Conservation (phyloP, 148 eudicot genomes). For the Rhododendron henanense region DNA sequence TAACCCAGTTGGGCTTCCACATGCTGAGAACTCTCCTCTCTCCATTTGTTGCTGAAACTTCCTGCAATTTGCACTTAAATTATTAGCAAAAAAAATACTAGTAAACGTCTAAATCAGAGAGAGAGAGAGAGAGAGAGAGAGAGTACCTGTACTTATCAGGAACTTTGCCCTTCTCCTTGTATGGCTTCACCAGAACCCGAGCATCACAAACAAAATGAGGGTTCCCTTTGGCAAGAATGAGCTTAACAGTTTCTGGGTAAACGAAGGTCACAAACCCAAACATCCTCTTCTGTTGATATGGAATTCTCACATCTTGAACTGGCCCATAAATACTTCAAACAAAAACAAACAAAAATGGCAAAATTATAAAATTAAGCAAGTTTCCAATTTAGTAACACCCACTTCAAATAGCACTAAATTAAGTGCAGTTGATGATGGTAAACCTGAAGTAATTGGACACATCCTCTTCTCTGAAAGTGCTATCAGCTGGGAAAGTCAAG, state of each 20-base stretch:
- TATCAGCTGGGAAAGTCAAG: slow-evolving; percentile 91
- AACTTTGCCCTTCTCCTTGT: slow-evolving; percentile 87
- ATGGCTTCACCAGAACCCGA: slow-evolving; percentile 88
- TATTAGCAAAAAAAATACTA: background rate
- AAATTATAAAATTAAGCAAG: background rate
- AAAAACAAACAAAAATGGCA: background rate
- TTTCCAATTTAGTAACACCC: background rate
- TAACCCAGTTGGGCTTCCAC: slow-evolving; percentile 68
- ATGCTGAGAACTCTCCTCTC: slow-evolving; percentile 60
- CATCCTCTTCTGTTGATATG: slow-evolving; percentile 95
- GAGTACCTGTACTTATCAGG: slow-evolving; percentile 64
- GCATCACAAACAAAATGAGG: slow-evolving; percentile 95
- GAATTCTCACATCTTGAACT: slow-evolving; percentile 95
- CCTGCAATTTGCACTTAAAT: slow-evolving; percentile 29
- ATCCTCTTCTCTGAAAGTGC: slow-evolving; percentile 89
- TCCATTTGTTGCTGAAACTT: slow-evolving; percentile 66
- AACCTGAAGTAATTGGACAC: slow-evolving; percentile 91
- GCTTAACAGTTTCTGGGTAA: slow-evolving; percentile 80
- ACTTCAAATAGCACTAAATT: background rate
- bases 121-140: background rate
- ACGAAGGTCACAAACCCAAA: slow-evolving; percentile 91
- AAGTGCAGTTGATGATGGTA: background rate
- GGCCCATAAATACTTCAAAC: slow-evolving; percentile 68
- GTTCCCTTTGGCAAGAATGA: slow-evolving; percentile 84
- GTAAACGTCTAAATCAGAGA: background rate